phyloP scores from a whole-genome alignment of 164 flowering plant genomes.

The Nymphaea thermarum region DNA sequence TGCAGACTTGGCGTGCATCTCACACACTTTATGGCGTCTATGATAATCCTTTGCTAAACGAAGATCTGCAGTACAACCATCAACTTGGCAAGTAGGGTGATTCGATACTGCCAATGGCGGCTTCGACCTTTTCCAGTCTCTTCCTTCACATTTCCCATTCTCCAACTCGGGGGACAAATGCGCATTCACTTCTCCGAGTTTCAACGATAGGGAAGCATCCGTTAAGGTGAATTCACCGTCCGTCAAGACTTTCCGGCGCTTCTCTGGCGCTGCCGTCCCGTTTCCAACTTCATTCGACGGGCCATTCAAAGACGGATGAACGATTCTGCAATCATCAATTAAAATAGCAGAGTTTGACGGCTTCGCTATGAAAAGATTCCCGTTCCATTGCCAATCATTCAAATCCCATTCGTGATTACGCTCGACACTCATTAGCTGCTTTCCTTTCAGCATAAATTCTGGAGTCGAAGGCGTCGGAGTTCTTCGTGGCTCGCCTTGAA shows the following conservation, averaged over 20 bases:
- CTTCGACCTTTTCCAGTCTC: constrained; percentile 29
- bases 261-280: constrained; percentile 18
- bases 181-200: constrained; percentile 22
- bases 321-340: constrained; percentile 11
- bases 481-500: constrained; percentile 20
- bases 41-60: constrained; percentile 45
- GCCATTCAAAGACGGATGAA: neutral
- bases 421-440: constrained; percentile 17
- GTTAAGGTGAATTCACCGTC: constrained; percentile 19
- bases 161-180: constrained; percentile 13
- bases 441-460: constrained; percentile 14
- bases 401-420: constrained; percentile 35
- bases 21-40: constrained; percentile 54
- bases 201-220: constrained; percentile 24
- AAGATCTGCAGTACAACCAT: constrained; percentile 40
- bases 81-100: constrained; percentile 49
- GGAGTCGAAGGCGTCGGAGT: constrained; percentile 14
- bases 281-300: constrained; percentile 19
- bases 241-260: constrained; percentile 24
- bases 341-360: constrained; percentile 19
- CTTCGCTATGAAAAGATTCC: constrained; percentile 36
- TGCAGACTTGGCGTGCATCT: constrained; percentile 43
- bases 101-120: constrained; percentile 15
- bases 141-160: constrained; percentile 20
- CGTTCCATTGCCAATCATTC: constrained; percentile 55